Evolutionary conservation across 306 rosid species (phyloP).

Genomic region (Trifolium pratense): DNA sequence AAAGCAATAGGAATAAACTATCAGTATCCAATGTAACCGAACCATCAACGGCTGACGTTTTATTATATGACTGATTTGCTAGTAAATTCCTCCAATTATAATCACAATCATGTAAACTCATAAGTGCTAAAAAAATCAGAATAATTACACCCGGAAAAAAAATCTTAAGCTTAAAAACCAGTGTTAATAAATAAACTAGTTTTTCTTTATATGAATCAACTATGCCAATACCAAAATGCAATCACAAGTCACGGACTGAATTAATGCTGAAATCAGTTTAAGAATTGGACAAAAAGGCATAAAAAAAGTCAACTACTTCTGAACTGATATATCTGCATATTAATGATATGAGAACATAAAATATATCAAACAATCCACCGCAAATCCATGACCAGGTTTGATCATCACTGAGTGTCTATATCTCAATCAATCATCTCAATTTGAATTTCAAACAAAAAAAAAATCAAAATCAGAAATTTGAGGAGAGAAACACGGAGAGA

Average conservation of each 20-base stretch:
- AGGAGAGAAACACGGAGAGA: background rate
- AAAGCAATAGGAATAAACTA: slow-evolving; percentile 15
- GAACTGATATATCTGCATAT: background rate
- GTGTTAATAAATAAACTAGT: background rate
- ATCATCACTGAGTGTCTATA: background rate
- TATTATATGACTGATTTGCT: slow-evolving; percentile 1
- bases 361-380: slow-evolving; percentile 11
- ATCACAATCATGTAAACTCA: background rate
- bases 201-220: background rate
- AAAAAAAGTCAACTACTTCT: slow-evolving; percentile 13
- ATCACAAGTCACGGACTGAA: slow-evolving; percentile 13
- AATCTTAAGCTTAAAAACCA: slow-evolving; percentile 8
- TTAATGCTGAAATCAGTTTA: slow-evolving; percentile 3
- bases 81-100: background rate
- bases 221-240: background rate
- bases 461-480: background rate
- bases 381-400: background rate
- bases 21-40: slow-evolving; percentile 18
- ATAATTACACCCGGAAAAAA: background rate
- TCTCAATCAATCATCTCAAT: slow-evolving; percentile 9
- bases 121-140: slow-evolving; percentile 7
- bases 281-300: slow-evolving; percentile 1
- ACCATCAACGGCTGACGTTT: background rate
- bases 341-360: background rate
- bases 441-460: background rate